Base-by-base conservation (phyloP, 768 basidiomycete genomes). In the Rhizopogon rudus region DNA sequence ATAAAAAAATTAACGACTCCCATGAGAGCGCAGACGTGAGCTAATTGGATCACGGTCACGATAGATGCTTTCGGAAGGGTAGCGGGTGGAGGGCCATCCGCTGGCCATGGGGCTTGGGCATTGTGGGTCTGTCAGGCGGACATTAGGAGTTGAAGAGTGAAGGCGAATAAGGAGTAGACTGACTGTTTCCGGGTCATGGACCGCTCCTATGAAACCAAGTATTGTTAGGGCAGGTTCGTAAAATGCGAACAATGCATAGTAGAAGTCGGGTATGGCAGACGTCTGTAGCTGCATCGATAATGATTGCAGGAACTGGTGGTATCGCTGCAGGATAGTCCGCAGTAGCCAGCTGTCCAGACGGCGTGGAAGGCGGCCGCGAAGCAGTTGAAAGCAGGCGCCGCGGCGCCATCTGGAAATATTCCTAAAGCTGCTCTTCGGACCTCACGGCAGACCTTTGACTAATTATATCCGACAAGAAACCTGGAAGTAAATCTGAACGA, bases 41-140 rank as follows among this genome's bases (percentile, higher is more conserved):
- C 87, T 52, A 91, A 84, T 64, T 91, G 89, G 44, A 87, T 70
- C 57, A 88, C 72, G 1, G 87, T 88, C 48, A 91, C 85, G 22
- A 81, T 67, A 12, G 88, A 83, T 1, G 88, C 88, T 35, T 64
- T 76, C 1, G 84, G 81, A 16, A 88, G 74, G 33, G 63, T 51
- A 2, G 70, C 62, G 14, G 81, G 79, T 37, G 86, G 82, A 6
- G 72, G 64, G 41, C 60, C 71, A 54, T 71, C 69, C 22, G 67
- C 48, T 22, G 82, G 77, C 88, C 88, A 90, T 25, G 88, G 87
- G 2, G 88, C 88, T 69, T 91, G 88, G 44, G 77, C 69, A 63
- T 89, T 86, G 60, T 90, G 84, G 3, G 82, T 79, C 88, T 91
- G 63, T 37, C 33, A 20, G 35, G 37, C 17, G 39, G 53, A 51